Evolutionary conservation across 2,329 filamentous ascomycete species (phyloP).

Genomic region (Fusarium caatingaense): DNA sequence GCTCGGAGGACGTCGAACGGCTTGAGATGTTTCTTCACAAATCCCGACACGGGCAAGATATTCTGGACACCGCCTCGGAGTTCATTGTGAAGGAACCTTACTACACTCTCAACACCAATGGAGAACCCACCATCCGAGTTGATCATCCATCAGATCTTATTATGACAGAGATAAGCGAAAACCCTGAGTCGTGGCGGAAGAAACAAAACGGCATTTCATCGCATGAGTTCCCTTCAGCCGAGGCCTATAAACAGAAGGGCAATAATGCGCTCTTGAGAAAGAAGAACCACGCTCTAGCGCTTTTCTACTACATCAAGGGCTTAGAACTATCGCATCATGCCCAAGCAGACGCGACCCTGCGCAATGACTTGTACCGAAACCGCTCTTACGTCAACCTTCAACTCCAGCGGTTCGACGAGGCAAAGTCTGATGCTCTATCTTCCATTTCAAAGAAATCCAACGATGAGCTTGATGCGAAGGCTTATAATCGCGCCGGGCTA

Average conservation of each 20-base stretch:
- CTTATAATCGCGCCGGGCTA: conserved; percentile 49
- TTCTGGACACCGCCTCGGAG: conserved; percentile 49
- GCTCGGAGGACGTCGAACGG: conserved; percentile 41
- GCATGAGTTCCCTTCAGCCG: background rate
- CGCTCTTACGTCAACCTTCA: conserved; percentile 50
- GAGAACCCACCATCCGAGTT: conserved; percentile 54
- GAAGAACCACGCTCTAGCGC: conserved; percentile 33
- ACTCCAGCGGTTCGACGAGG: conserved; percentile 48
- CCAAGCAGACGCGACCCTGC: conserved; percentile 26
- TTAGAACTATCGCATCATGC: conserved; percentile 8
- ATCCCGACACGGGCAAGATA: conserved; percentile 47
- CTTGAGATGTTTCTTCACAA: conserved; percentile 52
- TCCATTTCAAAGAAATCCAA: conserved; percentile 45
- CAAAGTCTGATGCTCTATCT: conserved; percentile 44
- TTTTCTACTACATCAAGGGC: conserved; percentile 46
- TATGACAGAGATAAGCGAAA: conserved; percentile 17
- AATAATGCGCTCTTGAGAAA: conserved; percentile 44
- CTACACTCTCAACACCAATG: conserved; percentile 56
- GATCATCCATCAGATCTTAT: conserved; percentile 51
- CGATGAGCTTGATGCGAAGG: conserved; percentile 47
- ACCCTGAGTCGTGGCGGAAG: conserved; percentile 35
- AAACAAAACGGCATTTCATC: rapidly evolving
- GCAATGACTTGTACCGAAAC: conserved; percentile 50
- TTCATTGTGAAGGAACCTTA: conserved; percentile 63
- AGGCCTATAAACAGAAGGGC: conserved; percentile 45